Conservation (phyloP, 768 basidiomycete genomes). For the Mycena filopes region DNA sequence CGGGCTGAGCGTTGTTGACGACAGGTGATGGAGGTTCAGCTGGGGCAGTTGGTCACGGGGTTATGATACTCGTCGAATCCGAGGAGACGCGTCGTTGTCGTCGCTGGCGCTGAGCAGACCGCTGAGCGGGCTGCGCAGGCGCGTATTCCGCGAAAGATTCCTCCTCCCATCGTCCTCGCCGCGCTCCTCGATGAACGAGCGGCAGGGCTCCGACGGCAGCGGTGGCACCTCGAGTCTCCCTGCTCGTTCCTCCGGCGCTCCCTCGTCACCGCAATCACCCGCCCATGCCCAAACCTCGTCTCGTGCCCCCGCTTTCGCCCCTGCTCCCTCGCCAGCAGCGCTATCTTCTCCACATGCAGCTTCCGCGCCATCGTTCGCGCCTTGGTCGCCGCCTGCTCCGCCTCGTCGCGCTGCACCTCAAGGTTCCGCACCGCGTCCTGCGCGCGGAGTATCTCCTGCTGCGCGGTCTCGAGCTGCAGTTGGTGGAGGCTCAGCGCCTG, state of each 20-base stretch:
- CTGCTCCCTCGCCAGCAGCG: slow-evolving; percentile 64
- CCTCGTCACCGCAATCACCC: slow-evolving; percentile 29
- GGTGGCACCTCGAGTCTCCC: slow-evolving; percentile 3
- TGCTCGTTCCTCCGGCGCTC: slow-evolving; percentile 7
- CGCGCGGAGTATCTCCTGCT: slow-evolving; percentile 17
- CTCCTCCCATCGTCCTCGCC: background rate
- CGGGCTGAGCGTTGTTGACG: background rate
- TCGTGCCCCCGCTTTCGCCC: slow-evolving; percentile 58
- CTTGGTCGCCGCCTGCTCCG: slow-evolving; percentile 44
- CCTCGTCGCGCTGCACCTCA: slow-evolving; percentile 28
- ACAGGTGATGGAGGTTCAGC: background rate
- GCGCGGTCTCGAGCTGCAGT: slow-evolving; percentile 19
- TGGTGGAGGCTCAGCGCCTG: slow-evolving; percentile 20
- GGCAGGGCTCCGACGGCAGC: background rate
- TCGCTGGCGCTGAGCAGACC: background rate
- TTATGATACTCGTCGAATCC: background rate
- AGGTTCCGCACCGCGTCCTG: slow-evolving; percentile 9
- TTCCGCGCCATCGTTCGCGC: slow-evolving; percentile 65
- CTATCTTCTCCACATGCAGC: slow-evolving; percentile 62
- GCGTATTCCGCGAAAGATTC: background rate
- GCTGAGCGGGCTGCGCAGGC: no score
- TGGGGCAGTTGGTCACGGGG: background rate
- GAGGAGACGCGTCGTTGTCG: background rate
- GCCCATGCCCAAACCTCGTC: slow-evolving; percentile 64
- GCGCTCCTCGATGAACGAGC: slow-evolving; percentile 20